Evolutionary conservation across 1,284 basidiomycete species (phyloP).

Genomic region (Kwoniella shivajii): DNA sequence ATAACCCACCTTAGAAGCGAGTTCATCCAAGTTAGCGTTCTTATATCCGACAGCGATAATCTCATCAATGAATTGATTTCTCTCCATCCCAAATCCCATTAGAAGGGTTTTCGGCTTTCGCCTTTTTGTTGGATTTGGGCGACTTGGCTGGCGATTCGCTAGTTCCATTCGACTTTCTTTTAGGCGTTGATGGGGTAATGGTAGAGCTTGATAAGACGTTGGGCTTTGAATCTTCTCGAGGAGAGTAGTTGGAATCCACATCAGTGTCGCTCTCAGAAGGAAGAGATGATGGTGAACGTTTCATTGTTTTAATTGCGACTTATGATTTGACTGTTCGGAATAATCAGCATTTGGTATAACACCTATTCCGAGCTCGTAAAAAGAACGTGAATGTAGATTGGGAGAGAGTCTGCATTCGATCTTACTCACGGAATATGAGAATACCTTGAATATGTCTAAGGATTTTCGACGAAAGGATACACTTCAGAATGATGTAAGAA

Average conservation of each 20-base stretch:
- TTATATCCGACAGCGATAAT: conserved; percentile 32
- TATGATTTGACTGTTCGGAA: background rate
- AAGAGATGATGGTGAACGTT: background rate
- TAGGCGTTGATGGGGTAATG: background rate
- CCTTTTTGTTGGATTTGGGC: background rate
- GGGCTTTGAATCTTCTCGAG: background rate
- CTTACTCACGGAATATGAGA: too few species aligned
- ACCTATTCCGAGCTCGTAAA: background rate
- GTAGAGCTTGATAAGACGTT: background rate
- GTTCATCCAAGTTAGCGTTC: conserved; percentile 16
- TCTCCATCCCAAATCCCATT: conserved; percentile 29
- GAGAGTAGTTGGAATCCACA: background rate
- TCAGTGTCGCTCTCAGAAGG: background rate
- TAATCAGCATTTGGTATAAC: background rate
- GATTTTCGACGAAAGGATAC: too few species aligned
- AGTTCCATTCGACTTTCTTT: background rate
- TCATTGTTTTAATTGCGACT: background rate
- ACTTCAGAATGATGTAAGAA: too few species aligned
- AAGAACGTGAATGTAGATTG: too few species aligned
- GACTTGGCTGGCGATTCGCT: background rate
- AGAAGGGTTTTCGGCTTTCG: background rate
- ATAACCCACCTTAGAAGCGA: conserved; percentile 27
- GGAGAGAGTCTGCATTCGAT: too few species aligned
- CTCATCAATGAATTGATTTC: conserved; percentile 31
- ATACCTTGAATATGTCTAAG: too few species aligned